These are phyloP conservation scores for Paragyromitra xinjiangensis DNA, from an alignment of 495 filamentous ascomycete genomes.

Conservation along the genomic window DNA sequence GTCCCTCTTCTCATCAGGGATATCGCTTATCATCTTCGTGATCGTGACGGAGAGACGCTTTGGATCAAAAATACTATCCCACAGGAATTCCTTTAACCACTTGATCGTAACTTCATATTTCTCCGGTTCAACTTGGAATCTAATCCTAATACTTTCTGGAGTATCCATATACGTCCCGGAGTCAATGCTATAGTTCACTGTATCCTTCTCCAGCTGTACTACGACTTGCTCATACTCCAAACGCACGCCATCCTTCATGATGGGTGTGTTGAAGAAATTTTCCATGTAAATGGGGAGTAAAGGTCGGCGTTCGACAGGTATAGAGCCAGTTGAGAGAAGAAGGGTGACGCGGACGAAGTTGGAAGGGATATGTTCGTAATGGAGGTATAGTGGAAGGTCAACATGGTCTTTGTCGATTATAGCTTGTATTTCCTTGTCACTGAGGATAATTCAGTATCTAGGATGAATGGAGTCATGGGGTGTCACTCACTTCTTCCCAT, in stretches of 20 bases:
- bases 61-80: slow-evolving; percentile 82
- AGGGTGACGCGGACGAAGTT: slow-evolving; percentile 87
- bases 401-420: slow-evolving; percentile 74
- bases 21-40: slow-evolving; percentile 86
- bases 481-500: slow-evolving; percentile 64
- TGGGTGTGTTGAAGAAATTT: slow-evolving; percentile 92
- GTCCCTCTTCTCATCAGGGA: slow-evolving; percentile 90
- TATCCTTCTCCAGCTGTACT: slow-evolving; percentile 87
- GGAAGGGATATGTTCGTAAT: slow-evolving; percentile 90
- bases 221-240: slow-evolving; percentile 93
- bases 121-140: slow-evolving; percentile 84
- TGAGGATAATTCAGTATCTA: slow-evolving; percentile 38
- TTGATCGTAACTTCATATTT: slow-evolving; percentile 84
- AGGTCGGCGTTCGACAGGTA: slow-evolving; percentile 79
- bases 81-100: slow-evolving; percentile 87
- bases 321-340: slow-evolving; percentile 75
- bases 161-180: slow-evolving; percentile 73
- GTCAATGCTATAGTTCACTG: slow-evolving; percentile 79
- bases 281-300: slow-evolving; percentile 83
- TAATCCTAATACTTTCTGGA: slow-evolving; percentile 79
- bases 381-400: slow-evolving; percentile 82
- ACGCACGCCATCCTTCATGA: slow-evolving; percentile 76
- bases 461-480: slow-evolving; percentile 7
- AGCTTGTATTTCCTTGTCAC: slow-evolving; percentile 76
- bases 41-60: slow-evolving; percentile 80